phyloP scores from a whole-genome alignment of 2,329 filamentous ascomycete genomes.

The Colletotrichum sp. region DNA sequence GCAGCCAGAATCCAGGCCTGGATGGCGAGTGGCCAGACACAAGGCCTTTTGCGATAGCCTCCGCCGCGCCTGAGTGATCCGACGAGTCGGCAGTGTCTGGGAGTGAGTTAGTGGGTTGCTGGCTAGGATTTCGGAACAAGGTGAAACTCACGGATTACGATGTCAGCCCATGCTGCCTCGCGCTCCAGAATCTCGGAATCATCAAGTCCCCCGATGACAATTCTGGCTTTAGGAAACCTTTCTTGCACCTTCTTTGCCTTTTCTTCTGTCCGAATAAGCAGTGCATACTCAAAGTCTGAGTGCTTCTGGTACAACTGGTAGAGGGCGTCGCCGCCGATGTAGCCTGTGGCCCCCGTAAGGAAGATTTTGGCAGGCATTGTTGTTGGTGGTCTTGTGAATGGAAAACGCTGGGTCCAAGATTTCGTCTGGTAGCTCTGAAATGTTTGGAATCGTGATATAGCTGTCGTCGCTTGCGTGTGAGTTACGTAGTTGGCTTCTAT shows the following conservation, averaged over 20 bases:
- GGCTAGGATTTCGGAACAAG: not conserved
- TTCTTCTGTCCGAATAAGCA: slow-evolving; percentile 22
- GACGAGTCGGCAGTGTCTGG: slow-evolving; percentile 47
- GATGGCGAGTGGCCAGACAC: slow-evolving; percentile 48
- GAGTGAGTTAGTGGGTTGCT: accelerated
- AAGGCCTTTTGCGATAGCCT: slow-evolving; percentile 50
- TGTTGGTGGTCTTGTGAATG: not conserved
- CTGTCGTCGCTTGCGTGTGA: not conserved
- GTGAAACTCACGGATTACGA: slow-evolving; percentile 36
- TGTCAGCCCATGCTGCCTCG: slow-evolving; percentile 36
- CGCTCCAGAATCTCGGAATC: slow-evolving; percentile 31
- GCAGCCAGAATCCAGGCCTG: slow-evolving; percentile 54
- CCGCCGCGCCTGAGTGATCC: slow-evolving; percentile 47
- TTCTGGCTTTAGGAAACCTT: slow-evolving; percentile 28
- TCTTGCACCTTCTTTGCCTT: slow-evolving; percentile 16
- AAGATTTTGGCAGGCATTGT: slow-evolving; percentile 1
- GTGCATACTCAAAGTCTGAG: slow-evolving; percentile 19
- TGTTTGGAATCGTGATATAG: not conserved
- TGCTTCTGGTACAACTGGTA: slow-evolving; percentile 12
- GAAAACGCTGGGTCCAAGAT: not conserved
- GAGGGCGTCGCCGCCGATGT: slow-evolving; percentile 26
- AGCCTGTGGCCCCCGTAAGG: slow-evolving; percentile 25
- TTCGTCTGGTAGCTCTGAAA: not conserved
- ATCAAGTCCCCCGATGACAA: slow-evolving; percentile 37
- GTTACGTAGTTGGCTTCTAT: not conserved